These are phyloP conservation scores for Penicillium sp. DNA, from an alignment of 2,329 filamentous ascomycete genomes.

Conservation along the genomic window DNA sequence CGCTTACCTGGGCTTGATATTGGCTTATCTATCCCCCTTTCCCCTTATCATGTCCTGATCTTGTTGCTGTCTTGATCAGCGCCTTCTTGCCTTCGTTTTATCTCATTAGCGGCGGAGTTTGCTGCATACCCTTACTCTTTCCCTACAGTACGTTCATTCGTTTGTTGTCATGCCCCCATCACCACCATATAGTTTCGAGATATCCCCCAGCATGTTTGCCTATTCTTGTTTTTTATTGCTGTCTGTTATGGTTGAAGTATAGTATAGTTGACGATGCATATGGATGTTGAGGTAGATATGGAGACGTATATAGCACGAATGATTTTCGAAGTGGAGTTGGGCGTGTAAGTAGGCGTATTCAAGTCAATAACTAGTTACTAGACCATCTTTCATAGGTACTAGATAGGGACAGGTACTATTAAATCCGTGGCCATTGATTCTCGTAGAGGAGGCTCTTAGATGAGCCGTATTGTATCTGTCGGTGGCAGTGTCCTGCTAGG, in stretches of 20 bases:
- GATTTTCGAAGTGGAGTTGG: conserved; percentile 13
- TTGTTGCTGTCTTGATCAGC: conserved; percentile 6
- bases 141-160: conserved; percentile 27
- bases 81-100: conserved; percentile 13
- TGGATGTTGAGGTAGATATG: conserved; percentile 18
- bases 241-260: conserved; percentile 20
- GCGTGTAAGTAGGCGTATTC: too few relatives aligned
- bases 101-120: conserved; percentile 35
- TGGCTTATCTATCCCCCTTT: neutral
- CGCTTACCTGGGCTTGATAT: neutral
- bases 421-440: too few relatives aligned
- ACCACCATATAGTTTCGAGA: conserved; percentile 24
- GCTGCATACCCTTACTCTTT: conserved; percentile 25
- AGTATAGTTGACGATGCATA: conserved; percentile 25
- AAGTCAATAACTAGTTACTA: neutral
- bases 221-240: conserved; percentile 13
- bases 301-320: conserved; percentile 26
- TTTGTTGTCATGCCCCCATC: conserved; percentile 19
- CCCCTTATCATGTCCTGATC: neutral
- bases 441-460: too few relatives aligned
- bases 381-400: neutral
- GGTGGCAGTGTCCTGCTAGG: too few relatives aligned
- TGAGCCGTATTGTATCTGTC: too few relatives aligned
- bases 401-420: neutral
- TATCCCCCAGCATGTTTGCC: conserved; percentile 23